A percentile compares a stretch with the other conserved stretches of the same genome.
Evolutionary conservation across 371 early-diverging fungal genomes (phyloP).

Genomic region (Mucor ambiguus): DNA sequence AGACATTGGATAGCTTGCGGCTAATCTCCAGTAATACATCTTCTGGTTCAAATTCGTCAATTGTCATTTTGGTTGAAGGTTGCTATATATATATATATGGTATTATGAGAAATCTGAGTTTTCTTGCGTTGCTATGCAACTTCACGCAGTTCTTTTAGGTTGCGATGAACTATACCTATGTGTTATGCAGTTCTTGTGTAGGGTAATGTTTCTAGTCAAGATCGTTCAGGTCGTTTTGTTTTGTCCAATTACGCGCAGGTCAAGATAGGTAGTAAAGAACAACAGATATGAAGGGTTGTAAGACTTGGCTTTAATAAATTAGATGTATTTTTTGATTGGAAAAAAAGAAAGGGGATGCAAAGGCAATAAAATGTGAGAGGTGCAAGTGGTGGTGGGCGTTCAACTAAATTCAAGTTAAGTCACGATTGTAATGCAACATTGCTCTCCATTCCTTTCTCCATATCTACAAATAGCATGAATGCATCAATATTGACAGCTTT

Average conservation of each 20-base stretch:
- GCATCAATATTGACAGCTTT: constrained; percentile 3
- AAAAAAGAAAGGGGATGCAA: background rate
- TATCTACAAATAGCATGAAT: background rate
- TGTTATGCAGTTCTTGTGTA: background rate
- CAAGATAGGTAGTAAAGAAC: background rate
- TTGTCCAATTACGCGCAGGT: background rate
- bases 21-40: constrained; percentile 40
- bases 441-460: background rate
- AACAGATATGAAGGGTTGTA: background rate
- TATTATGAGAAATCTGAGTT: background rate
- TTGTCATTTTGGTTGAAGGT: constrained; percentile 30
- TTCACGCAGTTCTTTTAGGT: background rate
- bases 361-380: background rate
- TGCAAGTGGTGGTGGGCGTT: background rate
- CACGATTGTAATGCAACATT: constrained; percentile 8
- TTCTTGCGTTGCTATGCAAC: background rate
- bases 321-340: background rate
- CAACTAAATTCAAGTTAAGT: background rate
- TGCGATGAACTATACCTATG: background rate
- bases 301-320: background rate
- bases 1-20: constrained; percentile 46
- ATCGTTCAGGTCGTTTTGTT: background rate
- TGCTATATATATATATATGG: background rate
- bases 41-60: constrained; percentile 47
- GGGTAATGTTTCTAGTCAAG: background rate